Evolutionary conservation across 1,139 yeast species (phyloP), one percentile per base, ranked within the genome.

Genomic region (Yamadazyma friedrichii): DNA sequence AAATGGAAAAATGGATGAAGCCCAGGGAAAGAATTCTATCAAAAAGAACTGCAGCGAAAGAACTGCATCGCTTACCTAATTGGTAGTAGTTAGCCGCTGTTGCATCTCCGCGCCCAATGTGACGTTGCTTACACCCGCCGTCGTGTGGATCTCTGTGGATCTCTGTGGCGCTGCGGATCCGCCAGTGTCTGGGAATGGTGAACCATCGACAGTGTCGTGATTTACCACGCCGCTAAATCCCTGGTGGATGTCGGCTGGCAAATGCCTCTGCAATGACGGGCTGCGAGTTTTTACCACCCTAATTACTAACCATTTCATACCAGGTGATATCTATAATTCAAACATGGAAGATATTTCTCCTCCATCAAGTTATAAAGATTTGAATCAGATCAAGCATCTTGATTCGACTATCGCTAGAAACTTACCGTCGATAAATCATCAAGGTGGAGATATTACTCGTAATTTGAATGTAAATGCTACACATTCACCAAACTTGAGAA

Each of bases 371-470:
- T 51, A 47, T 41, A 49, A 45, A 29, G 54, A 51, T 15, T 40
- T 51, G 5, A 42, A 44, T 26, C 54, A 48, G 31, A 47, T 39
- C n/a, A 44, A 37, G 33, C 53, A 49, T 33, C 40, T 51, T 15
- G 54, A 51, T 27, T 50, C 52, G 2, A 38, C 41, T 10, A 39
- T 51, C 10, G 47, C 49, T 12, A 44, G 42, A 22, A 30, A 46
- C 9, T 37, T 51, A 13, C 54, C 54, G 2, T 37, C 47, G 4
- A 41, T 51, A 3, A 39, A 39, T 25, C 43, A 48, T 11, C 85
- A 78, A 36, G 91, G 91, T 9, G 94, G 88, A 10, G 93, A 85
- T 55, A 81, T 85, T 28, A 76, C 86, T 2, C 64, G 88, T 47
- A 82, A 81, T 51, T 59, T 84, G 42, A 77, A 76, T 52, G 24